These are phyloP conservation scores for Murraya paniculata DNA, from an alignment of 345 rosid genomes.

Conservation along the genomic window DNA sequence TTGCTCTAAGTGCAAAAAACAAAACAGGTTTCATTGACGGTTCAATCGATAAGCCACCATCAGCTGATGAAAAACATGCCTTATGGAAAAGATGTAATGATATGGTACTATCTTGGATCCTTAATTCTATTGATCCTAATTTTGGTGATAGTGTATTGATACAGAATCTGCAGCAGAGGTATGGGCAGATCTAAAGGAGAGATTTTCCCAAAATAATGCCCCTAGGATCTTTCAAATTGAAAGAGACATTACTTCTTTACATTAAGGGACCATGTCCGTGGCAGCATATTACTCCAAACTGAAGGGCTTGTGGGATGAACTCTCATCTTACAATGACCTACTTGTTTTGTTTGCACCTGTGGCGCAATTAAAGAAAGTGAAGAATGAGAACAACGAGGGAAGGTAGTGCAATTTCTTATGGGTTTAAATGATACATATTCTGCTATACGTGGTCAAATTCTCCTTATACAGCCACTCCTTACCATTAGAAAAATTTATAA, in stretches of 20 bases:
- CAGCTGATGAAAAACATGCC: neutral
- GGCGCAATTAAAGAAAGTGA: neutral
- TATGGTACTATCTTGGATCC: slow-evolving; percentile 11
- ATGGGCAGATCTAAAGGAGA: neutral
- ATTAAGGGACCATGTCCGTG: neutral
- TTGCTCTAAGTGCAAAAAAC: neutral
- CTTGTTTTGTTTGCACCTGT: neutral
- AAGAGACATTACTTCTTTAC: neutral
- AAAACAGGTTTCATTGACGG: neutral
- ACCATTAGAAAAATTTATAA: neutral
- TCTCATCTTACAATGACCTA: neutral
- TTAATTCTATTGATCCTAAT: neutral
- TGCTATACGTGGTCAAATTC: neutral
- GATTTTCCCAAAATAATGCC: neutral
- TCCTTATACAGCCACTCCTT: neutral
- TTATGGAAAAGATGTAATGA: neutral
- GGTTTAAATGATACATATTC: neutral
- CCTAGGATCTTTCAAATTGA: neutral
- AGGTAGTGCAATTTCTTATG: slow-evolving; percentile 8
- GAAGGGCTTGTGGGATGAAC: slow-evolving; percentile 3
- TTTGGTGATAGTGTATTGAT: neutral
- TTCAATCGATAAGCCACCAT: neutral
- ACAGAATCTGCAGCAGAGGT: neutral
- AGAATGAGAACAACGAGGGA: neutral
- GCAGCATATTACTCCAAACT: slow-evolving; percentile 8